phyloP scores from a whole-genome alignment of 1,139 yeast species.

The Blastobotrys indianensis region DNA sequence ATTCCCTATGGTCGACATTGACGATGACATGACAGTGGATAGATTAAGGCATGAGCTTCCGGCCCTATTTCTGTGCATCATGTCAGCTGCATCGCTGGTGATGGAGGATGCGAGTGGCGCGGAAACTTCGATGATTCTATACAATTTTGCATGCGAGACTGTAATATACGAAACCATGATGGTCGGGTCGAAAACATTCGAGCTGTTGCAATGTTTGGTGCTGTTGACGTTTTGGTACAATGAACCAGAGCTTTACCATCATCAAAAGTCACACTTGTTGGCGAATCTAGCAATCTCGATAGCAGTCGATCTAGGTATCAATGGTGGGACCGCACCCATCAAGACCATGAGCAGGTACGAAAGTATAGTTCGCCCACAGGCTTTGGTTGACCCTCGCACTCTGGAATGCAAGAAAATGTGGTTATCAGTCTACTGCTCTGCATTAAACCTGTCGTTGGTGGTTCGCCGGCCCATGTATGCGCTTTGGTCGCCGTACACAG shows the following conservation, averaged over 20 bases:
- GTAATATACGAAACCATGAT: slow-evolving; percentile 60
- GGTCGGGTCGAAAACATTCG: slow-evolving; percentile 66
- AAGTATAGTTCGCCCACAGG: slow-evolving; percentile 34
- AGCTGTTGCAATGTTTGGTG: slow-evolving; percentile 57
- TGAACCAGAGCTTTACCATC: slow-evolving; percentile 74
- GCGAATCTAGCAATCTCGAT: slow-evolving; percentile 62
- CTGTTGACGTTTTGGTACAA: slow-evolving; percentile 73
- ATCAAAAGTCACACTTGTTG: slow-evolving; percentile 68
- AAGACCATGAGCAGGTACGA: slow-evolving; percentile 23
- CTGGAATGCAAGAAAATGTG: slow-evolving; percentile 34
- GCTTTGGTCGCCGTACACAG: slow-evolving; percentile 49
- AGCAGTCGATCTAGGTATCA: slow-evolving; percentile 70
- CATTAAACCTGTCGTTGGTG: slow-evolving; percentile 30
- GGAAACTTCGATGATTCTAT: slow-evolving; percentile 43
- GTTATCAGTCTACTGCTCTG: slow-evolving; percentile 30
- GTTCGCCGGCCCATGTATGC: slow-evolving; percentile 28
- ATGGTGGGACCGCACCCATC: slow-evolving; percentile 32
- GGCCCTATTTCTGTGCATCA: slow-evolving; percentile 54
- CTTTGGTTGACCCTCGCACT: slow-evolving; percentile 33
- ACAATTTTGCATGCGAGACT: slow-evolving; percentile 53
- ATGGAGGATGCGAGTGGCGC: slow-evolving; percentile 33
- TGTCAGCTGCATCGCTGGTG: slow-evolving; percentile 54
- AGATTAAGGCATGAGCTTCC: slow-evolving; percentile 51
- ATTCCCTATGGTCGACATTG: slow-evolving; percentile 54
- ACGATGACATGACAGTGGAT: slow-evolving; percentile 41